Evolutionary conservation across 2,329 filamentous ascomycete species (phyloP).

Genomic region (Fusarium drepaniforme): DNA sequence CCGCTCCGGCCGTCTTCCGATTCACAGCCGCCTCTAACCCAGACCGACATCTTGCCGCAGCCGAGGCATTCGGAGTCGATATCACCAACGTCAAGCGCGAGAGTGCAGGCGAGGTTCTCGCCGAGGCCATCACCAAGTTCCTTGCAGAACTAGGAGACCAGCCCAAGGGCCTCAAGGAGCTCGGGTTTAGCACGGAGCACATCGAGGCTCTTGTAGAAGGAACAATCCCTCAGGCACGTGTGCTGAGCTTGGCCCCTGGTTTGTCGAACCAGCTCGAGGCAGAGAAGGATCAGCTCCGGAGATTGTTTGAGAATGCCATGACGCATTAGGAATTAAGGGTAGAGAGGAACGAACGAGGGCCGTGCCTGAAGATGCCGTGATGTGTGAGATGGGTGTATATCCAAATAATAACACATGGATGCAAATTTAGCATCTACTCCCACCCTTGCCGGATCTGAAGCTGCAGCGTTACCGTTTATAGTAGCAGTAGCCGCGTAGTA

Average conservation of each 20-base stretch:
- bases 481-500: not conserved
- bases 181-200: conserved; percentile 83
- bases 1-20: conserved; percentile 91
- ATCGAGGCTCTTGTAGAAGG: conserved; percentile 91
- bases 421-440: not conserved
- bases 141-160: conserved; percentile 88
- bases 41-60: conserved; percentile 88
- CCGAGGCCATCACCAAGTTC: conserved; percentile 86
- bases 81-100: conserved; percentile 88
- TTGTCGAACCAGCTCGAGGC: conserved; percentile 76
- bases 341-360: conserved; percentile 9
- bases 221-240: conserved; percentile 90
- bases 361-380: conserved; percentile 34
- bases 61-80: conserved; percentile 92
- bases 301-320: conserved; percentile 74
- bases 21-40: conserved; percentile 95
- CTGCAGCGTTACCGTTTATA: not conserved
- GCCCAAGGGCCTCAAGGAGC: conserved; percentile 83
- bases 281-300: conserved; percentile 78
- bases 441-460: not conserved
- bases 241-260: conserved; percentile 91
- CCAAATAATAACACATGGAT: not conserved
- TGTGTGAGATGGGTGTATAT: conserved; percentile 23
- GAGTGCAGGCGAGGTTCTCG: conserved; percentile 88
- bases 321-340: conserved; percentile 43